Base-by-base conservation (phyloP, 495 filamentous ascomycete species). In the Cetradonia linearis region DNA sequence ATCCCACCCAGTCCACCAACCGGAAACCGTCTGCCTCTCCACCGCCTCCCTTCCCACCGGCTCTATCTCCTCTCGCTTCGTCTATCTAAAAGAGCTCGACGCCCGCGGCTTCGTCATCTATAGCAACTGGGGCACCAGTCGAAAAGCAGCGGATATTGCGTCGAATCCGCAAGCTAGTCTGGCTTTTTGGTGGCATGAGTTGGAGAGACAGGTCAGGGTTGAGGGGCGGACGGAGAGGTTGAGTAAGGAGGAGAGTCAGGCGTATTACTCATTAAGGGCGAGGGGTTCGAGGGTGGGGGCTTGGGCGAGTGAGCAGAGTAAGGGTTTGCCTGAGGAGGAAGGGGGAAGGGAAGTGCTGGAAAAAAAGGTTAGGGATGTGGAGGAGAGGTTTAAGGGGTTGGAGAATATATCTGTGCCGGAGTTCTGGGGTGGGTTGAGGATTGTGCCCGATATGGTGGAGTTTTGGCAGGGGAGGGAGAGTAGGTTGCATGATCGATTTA, bases 381-480 rank as follows among this genome's bases (percentile, higher is more conserved):
- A 62, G 50, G 46, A 54, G 44, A 55, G 14, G 40, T 62, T 62
- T 40, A 47, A 55, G 50, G 56, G 60, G 16, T 69, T 71, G 3
- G 85, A 95, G 59, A 69, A 86, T 42, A 94, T 98, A 58, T 91
- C 90, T 2, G 82, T 96, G 52, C 93, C 93, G 31, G 84, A 86
- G 25, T 96, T 95, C 72, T 98, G 93, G 93, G 93, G 93, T 9
- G 93, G 93, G 1, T 71, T 93, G 71, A 83, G 92, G 65, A 77
- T 98, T 57, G 78, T 90, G 59, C 93, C 93, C 2, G 87, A 89
- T 71, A 61, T 66, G 62, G 62, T 68, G 60, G 66, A 68, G 58
- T 97, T 98, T 74, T 98, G 93, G 93, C 89, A 96, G 76, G 94
- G 93, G 44, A 80, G 94, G 60, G 78, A 85, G 59, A 95, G 85